phyloP scores from a whole-genome alignment of 1,139 yeast species.

The Geotrichum cucujoidarum region DNA sequence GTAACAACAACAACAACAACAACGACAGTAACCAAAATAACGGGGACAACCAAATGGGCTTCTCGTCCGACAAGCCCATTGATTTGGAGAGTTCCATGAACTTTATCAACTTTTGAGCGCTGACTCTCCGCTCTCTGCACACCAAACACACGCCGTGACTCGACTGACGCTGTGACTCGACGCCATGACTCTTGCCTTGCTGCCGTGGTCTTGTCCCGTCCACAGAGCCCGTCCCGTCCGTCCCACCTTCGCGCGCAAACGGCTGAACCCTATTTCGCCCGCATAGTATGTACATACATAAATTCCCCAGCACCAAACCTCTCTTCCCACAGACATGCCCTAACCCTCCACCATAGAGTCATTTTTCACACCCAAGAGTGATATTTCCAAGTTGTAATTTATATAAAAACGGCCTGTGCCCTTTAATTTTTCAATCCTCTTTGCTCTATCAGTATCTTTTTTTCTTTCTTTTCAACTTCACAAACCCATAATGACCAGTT shows the following conservation, averaged over 20 bases:
- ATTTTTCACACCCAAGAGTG: neutral
- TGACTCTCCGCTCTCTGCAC: neutral
- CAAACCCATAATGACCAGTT: slow-evolving; percentile 57
- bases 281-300: too few relatives aligned
- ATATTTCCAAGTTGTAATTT: neutral
- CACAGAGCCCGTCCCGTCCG: too few relatives aligned
- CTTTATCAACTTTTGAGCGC: slow-evolving; percentile 14
- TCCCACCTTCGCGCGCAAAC: too few relatives aligned
- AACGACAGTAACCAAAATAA: neutral
- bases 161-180: too few relatives aligned
- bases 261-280: too few relatives aligned
- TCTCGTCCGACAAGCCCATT: slow-evolving; percentile 11
- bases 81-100: slow-evolving; percentile 13
- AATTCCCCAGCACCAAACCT: too few relatives aligned
- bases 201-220: too few relatives aligned
- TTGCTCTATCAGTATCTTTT: neutral
- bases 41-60: neutral
- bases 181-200: too few relatives aligned
- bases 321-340: too few relatives aligned
- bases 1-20: neutral
- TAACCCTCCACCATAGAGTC: slow-evolving; percentile 13
- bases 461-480: neutral
- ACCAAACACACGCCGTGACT: too few relatives aligned
- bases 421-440: too few relatives aligned
- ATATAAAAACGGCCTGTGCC: too few relatives aligned